Base-by-base conservation (phyloP, 306 rosid genomes). In the Pyrus pyrifolia region DNA sequence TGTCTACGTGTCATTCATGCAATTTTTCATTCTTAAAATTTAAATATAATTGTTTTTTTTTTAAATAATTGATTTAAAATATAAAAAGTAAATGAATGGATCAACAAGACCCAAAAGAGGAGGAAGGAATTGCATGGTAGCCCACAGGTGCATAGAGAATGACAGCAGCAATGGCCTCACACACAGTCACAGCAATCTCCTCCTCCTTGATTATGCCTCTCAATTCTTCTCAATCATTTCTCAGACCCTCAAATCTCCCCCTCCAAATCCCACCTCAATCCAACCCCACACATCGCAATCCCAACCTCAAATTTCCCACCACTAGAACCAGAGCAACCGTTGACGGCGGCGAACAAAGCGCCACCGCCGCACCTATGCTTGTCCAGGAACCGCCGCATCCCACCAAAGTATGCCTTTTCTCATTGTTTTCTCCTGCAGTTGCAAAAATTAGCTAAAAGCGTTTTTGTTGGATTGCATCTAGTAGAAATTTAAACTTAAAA, bases 291-390 rank as follows among this genome's bases (percentile, higher is more conserved):
- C 67, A 1, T 60, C 35, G 66, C 25, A 68, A 73, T 53, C 79
- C 29, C 10, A 27, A 38, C 23, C 74, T 81, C 38, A 76, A 80
- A 71, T 81, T 86, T 72, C 71, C 75, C 65, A 76, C 80, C 74
- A 9, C 77, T 46, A 87, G 75, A 84, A 82, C 75, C 63, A 78
- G 88, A 75, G 95, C 98, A 44, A 52, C 86, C 64, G 73, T 86
- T n/a, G 93, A 90, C 67, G 93, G 82, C 71, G 80, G 65, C 6
- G 90, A 87, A 57, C 82, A 83, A 72, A 80, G 71, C 76, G 79
- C 87, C 65, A 53, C 85, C 74, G 86, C 96, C 35, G 74, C 84
- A 61, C 89, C 96, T 40, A 71, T 71, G 76, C 74, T 55, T 71
- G 61, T 69, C 15, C 78, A 82, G 71, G 88, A 85, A 31, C 70